A percentile compares a stretch with the other conserved stretches of the same genome.
Evolutionary conservation across 371 early-diverging fungal genomes (phyloP).

Genomic region (Batrachochytrium dendrobatidis): DNA sequence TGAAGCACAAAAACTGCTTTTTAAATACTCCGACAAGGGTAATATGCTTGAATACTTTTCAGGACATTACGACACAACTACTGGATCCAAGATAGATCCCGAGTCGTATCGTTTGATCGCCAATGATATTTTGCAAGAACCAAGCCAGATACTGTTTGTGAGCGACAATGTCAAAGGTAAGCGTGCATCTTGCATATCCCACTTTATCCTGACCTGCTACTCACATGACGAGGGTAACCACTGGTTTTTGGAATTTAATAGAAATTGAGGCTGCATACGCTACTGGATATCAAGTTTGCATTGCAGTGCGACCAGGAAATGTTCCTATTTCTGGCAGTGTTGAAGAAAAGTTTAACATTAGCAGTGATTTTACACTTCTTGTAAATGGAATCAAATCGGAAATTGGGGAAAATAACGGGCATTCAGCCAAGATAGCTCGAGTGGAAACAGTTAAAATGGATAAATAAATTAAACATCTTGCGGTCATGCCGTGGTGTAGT

Average conservation of each 20-base stretch:
- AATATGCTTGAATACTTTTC: slow-evolving; percentile 66
- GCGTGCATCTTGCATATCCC: neutral
- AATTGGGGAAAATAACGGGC: too few relatives aligned
- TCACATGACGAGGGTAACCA: neutral
- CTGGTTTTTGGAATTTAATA: slow-evolving; percentile 8
- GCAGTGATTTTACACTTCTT: too few relatives aligned
- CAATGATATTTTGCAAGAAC: slow-evolving; percentile 48
- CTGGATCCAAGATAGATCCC: slow-evolving; percentile 67
- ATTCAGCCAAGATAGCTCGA: too few relatives aligned
- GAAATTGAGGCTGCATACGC: slow-evolving; percentile 73
- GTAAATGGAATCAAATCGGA: too few relatives aligned
- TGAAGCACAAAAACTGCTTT: slow-evolving; percentile 83
- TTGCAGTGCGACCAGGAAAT: slow-evolving; percentile 76
- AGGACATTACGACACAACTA: slow-evolving; percentile 84
- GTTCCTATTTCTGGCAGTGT: slow-evolving; percentile 13
- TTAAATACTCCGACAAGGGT: slow-evolving; percentile 77
- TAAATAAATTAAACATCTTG: too few relatives aligned
- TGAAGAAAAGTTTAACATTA: neutral
- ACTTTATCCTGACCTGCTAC: neutral
- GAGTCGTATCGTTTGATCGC: slow-evolving; percentile 69
- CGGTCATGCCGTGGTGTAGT: too few relatives aligned
- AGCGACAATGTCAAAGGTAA: slow-evolving; percentile 79
- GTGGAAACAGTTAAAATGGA: too few relatives aligned
- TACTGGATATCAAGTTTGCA: slow-evolving; percentile 64
- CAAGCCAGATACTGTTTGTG: slow-evolving; percentile 63